Percentiles rank a stretch among this genome's conserved stretches.
Conservation (phyloP, 2,329 filamentous ascomycete genomes). For the Colletotrichum navitas region DNA sequence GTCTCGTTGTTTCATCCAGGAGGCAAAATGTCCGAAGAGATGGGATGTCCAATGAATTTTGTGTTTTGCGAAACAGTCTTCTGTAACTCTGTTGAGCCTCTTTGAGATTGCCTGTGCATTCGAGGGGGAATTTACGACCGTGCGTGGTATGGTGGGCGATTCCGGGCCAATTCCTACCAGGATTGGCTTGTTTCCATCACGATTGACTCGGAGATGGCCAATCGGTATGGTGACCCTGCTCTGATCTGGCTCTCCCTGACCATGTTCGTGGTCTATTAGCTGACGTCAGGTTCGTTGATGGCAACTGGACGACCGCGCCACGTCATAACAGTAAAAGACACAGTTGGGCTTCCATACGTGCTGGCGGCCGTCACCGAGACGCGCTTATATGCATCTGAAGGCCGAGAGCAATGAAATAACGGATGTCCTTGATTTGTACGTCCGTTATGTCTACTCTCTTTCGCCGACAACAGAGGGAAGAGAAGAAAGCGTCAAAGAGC, state of each 20-base stretch:
- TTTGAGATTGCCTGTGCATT: conserved; percentile 23
- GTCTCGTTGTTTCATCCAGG: conserved; percentile 29
- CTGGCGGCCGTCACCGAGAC: background rate
- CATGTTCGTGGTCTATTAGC: conserved; percentile 9
- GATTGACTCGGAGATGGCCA: background rate
- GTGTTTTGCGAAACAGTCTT: conserved; percentile 34
- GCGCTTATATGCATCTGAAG: conserved; percentile 31
- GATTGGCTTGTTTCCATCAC: conserved; percentile 3
- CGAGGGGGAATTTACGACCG: conserved; percentile 19
- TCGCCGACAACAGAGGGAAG: background rate
- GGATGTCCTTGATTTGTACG: background rate
- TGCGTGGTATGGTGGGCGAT: conserved; percentile 24
- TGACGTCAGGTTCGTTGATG: conserved; percentile 32
- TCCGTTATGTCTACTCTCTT: conserved; percentile 7
- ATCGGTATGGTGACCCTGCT: background rate
- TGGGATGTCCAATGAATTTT: conserved; percentile 32
- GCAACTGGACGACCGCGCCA: conserved; percentile 26
- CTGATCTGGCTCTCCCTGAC: background rate
- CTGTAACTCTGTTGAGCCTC: conserved; percentile 33
- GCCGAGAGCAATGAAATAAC: conserved; percentile 7
- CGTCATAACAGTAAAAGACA: conserved; percentile 12
- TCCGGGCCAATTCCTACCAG: background rate
- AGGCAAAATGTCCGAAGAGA: conserved; percentile 20
- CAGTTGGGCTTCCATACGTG: background rate
- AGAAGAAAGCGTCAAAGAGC: conserved; percentile 2